Conservation (phyloP, 495 filamentous ascomycete genomes). For the Penicillium angulare region DNA sequence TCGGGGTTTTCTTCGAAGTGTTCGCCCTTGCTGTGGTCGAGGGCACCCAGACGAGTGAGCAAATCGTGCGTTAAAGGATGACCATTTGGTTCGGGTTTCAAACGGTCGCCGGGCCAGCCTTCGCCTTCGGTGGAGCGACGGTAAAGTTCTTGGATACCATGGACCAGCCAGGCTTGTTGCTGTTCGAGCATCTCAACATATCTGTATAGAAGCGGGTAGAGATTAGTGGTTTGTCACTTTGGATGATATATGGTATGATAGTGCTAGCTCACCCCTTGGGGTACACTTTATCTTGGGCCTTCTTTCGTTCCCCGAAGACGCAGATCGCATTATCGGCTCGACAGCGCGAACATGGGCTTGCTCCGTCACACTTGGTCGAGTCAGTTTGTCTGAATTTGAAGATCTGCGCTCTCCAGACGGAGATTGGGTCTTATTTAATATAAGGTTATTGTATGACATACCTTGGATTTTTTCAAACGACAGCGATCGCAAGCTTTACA, state of each 20-base stretch:
- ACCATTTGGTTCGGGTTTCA: constrained; percentile 53
- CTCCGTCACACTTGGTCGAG: constrained; percentile 57
- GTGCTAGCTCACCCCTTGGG: constrained; percentile 57
- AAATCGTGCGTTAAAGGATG: constrained; percentile 67
- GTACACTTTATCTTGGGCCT: constrained; percentile 61
- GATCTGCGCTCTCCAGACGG: no score
- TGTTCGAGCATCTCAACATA: constrained; percentile 74
- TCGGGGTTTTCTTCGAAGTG: constrained; percentile 59
- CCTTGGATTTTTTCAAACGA: constrained; percentile 64
- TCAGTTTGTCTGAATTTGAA: constrained; percentile 31
- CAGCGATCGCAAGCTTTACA: constrained; percentile 66
- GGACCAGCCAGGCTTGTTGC: constrained; percentile 62
- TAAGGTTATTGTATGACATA: constrained; percentile 23
- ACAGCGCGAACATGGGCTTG: constrained; percentile 59
- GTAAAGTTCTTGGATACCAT: constrained; percentile 62
- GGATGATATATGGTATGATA: constrained; percentile 12
- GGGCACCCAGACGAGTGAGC: constrained; percentile 55
- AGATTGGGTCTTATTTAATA: background rate
- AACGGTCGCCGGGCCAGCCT: constrained; percentile 53
- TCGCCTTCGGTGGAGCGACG: constrained; percentile 47
- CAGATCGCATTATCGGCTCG: constrained; percentile 59
- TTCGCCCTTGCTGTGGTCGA: constrained; percentile 51
- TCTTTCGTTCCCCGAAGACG: constrained; percentile 62
- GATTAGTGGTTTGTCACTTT: constrained; percentile 9
- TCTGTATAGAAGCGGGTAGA: constrained; percentile 28